Evolutionary conservation across 2,329 filamentous ascomycete species (phyloP).

Genomic region (Diaporthe longicolla): DNA sequence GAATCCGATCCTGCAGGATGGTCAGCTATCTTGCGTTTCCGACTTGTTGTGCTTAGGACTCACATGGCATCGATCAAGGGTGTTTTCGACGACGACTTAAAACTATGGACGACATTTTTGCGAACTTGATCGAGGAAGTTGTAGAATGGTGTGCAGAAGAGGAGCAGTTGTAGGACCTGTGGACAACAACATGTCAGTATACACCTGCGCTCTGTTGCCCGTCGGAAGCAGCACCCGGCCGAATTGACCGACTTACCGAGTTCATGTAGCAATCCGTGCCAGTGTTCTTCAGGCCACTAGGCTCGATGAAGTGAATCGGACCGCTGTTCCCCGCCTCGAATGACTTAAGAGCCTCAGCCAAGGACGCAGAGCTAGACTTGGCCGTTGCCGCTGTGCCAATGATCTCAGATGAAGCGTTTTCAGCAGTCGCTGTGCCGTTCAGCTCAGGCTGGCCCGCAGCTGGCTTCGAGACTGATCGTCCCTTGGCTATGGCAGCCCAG

Average conservation of each 20-base stretch:
- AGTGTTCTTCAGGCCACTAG: conserved; percentile 93
- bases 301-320: conserved; percentile 88
- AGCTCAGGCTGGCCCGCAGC: conserved; percentile 44
- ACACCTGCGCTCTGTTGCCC: conserved; percentile 41
- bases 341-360: conserved; percentile 82
- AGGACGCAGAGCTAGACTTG: conserved; percentile 67
- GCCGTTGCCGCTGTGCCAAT: conserved; percentile 54
- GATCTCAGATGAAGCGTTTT: conserved; percentile 45
- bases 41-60: conserved; percentile 53
- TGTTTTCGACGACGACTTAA: conserved; percentile 85
- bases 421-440: conserved; percentile 47
- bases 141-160: conserved; percentile 95
- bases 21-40: conserved; percentile 32
- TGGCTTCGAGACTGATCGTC: conserved; percentile 44
- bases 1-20: conserved; percentile 84
- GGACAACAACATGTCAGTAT: conserved; percentile 38
- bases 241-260: conserved; percentile 76
- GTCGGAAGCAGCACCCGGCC: not conserved
- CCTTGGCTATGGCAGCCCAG: conserved; percentile 40
- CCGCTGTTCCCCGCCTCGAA: conserved; percentile 77
- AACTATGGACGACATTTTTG: conserved; percentile 87
- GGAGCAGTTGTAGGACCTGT: conserved; percentile 92
- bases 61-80: conserved; percentile 94
- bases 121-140: conserved; percentile 91
- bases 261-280: conserved; percentile 99